Conservation (phyloP, 768 basidiomycete species). For the Mycena capillaripes region DNA sequence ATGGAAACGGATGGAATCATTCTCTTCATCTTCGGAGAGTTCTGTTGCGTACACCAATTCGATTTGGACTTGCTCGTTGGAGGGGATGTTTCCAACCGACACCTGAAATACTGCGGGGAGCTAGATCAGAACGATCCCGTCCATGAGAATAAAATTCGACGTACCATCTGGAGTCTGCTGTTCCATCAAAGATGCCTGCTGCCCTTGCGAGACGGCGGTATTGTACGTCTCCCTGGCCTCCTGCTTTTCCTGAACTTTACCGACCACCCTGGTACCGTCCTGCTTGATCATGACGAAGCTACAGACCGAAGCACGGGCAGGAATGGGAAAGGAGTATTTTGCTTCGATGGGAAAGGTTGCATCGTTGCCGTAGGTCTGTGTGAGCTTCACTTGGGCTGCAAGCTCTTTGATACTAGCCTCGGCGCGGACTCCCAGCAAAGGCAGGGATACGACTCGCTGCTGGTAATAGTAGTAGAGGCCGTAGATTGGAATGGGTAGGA, state of each 20-base stretch:
- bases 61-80: constrained; percentile 28
- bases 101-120: constrained; percentile 31
- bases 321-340: constrained; percentile 34
- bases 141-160: background rate
- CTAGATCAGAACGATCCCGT: background rate
- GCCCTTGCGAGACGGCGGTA: constrained; percentile 24
- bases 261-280: constrained; percentile 33
- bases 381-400: constrained; percentile 36
- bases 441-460: constrained; percentile 16
- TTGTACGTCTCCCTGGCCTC: constrained; percentile 35
- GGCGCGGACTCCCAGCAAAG: constrained; percentile 29
- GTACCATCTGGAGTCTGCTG: constrained; percentile 34
- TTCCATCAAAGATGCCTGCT: constrained; percentile 33
- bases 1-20: constrained; percentile 33
- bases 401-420: constrained; percentile 37
- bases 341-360: constrained; percentile 31
- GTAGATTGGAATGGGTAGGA: background rate
- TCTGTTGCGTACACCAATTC: constrained; percentile 35
- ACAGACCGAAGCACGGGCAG: constrained; percentile 30
- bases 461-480: constrained; percentile 11
- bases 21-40: constrained; percentile 32
- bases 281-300: constrained; percentile 34
- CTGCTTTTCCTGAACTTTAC: constrained; percentile 32
- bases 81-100: constrained; percentile 31
- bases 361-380: constrained; percentile 35